A percentile compares a stretch with the other conserved stretches of the same genome.
Evolutionary conservation across 2,329 filamentous ascomycete genomes (phyloP).

Genomic region (Alternaria solani): DNA sequence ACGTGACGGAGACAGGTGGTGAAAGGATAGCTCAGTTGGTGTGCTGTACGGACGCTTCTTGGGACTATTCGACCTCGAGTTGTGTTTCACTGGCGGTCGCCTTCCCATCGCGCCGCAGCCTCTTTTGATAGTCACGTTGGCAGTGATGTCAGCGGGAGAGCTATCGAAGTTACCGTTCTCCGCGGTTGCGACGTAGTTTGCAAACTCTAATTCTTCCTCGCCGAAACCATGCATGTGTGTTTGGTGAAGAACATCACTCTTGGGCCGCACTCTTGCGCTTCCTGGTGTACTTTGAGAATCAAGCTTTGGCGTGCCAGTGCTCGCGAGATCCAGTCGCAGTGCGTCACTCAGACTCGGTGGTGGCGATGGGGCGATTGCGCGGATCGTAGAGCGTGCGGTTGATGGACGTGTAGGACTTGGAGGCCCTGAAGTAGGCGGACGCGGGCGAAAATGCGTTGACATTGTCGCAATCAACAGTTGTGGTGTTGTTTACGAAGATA

Average conservation of each 20-base stretch:
- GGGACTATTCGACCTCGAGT: slow-evolving; percentile 1
- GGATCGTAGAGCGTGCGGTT: slow-evolving; percentile 38
- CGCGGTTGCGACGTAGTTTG: neutral
- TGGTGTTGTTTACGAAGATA: neutral
- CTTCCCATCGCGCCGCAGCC: slow-evolving; percentile 2
- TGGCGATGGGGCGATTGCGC: slow-evolving; percentile 40
- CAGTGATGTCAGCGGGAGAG: neutral
- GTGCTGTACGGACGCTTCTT: slow-evolving; percentile 10
- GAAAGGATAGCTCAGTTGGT: neutral
- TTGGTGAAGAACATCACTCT: neutral
- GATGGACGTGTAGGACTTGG: slow-evolving; percentile 28
- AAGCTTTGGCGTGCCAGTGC: slow-evolving; percentile 1
- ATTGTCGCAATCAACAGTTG: slow-evolving; percentile 1
- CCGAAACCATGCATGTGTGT: neutral
- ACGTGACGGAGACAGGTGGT: neutral
- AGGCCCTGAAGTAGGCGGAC: slow-evolving; percentile 22
- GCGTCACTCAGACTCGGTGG: slow-evolving; percentile 22
- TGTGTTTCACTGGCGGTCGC: slow-evolving; percentile 13
- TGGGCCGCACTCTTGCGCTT: neutral
- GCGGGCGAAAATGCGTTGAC: slow-evolving; percentile 12
- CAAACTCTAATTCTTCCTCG: neutral
- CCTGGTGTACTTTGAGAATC: neutral
- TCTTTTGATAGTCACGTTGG: slow-evolving; percentile 8
- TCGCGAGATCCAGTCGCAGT: slow-evolving; percentile 9
- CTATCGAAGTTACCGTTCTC: neutral